Base-by-base conservation (phyloP, 2,329 filamentous ascomycete species). In the Sclerotiophoma versabilis region DNA sequence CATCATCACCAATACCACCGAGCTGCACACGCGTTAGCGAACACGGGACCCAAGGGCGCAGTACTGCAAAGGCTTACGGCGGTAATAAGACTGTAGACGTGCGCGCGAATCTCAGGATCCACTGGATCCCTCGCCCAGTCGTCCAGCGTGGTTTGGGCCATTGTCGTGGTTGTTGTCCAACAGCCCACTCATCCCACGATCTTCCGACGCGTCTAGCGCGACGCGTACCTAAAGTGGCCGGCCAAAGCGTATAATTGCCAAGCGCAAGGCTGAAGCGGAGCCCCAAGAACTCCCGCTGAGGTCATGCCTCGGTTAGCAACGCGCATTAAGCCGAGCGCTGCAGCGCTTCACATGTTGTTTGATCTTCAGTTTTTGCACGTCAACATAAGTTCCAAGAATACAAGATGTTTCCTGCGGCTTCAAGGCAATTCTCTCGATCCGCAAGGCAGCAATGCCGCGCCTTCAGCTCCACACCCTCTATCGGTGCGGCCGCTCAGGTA, bases 41-140 rank as follows among this genome's bases (percentile, higher is more conserved):
- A 38, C n/a, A 25, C 25, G 8, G 10, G 12, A 30, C 30, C 41
- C 10, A 4, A 15, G 22, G 6, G 12, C 9, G 22, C 5, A 20
- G 25, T 43, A 10, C 3, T 29, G 5, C 7, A 6, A 27, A 7
- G 4, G 65, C 89, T 72, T 82, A 96, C 93, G 58, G 95, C 95
- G 70, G 93, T 93, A 60, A 96, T 90, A 26, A 99, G 87, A 79
- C 91, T 96, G 78, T 91, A 93, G 71, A 99, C 88, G 77, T 97
- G 91, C 23, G 93, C 92, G 71, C 93, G 89, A 68, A 97, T 92
- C 79, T 96, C 91, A 34, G 92, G 91, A 73, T 98, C 92, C 51
- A 98, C 90, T 5, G 72, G 68, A 43, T 73, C 71, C 53, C 62
- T 70, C 50, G 79, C 76, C 70, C 79, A 80, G 58, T 80, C 78